Conservation (phyloP, 176 grass and related monocot genomes). For the Calamus simplicifolius region DNA sequence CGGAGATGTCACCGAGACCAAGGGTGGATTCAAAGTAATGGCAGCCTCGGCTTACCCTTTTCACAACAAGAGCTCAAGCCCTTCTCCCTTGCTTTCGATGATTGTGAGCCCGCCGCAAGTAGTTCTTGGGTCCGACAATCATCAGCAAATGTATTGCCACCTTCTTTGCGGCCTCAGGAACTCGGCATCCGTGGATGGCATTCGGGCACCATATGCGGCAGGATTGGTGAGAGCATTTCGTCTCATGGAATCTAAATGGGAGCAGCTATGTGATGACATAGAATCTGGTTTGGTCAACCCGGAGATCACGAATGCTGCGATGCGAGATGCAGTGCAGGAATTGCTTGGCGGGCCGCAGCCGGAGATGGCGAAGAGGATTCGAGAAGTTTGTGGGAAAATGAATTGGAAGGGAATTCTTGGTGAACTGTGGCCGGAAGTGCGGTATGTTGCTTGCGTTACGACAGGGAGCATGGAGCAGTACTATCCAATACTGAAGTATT, state of each 20-base stretch:
- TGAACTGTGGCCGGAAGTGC: conserved; percentile 18
- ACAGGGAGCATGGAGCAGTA: conserved; percentile 34
- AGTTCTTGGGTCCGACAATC: conserved; percentile 12
- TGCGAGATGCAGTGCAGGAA: conserved; percentile 18
- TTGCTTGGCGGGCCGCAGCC: conserved; percentile 17
- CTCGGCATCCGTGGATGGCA: conserved; percentile 4
- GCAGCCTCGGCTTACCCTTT: conserved; percentile 18
- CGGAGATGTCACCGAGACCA: conserved; percentile 23
- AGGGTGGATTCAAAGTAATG: conserved; percentile 23
- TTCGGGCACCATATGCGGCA: conserved; percentile 30
- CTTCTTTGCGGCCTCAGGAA: conserved; percentile 25
- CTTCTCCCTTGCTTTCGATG: conserved; percentile 7
- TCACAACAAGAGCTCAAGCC: neutral
- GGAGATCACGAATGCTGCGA: conserved; percentile 7
- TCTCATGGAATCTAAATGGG: conserved; percentile 24
- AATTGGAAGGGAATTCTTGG: conserved; percentile 20
- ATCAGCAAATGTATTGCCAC: conserved; percentile 30
- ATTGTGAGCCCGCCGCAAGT: conserved; percentile 19
- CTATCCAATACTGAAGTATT: conserved; percentile 20
- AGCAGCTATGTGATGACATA: conserved; percentile 19
- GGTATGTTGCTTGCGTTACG: conserved; percentile 27
- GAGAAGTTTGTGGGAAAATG: conserved; percentile 6
- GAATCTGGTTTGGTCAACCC: conserved; percentile 13
- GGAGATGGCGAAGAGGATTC: conserved; percentile 8
- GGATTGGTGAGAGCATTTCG: conserved; percentile 14